A percentile compares a stretch with the other conserved stretches of the same genome.
Evolutionary conservation across 306 rosid genomes (phyloP).

Genomic region (Rosa persica): DNA sequence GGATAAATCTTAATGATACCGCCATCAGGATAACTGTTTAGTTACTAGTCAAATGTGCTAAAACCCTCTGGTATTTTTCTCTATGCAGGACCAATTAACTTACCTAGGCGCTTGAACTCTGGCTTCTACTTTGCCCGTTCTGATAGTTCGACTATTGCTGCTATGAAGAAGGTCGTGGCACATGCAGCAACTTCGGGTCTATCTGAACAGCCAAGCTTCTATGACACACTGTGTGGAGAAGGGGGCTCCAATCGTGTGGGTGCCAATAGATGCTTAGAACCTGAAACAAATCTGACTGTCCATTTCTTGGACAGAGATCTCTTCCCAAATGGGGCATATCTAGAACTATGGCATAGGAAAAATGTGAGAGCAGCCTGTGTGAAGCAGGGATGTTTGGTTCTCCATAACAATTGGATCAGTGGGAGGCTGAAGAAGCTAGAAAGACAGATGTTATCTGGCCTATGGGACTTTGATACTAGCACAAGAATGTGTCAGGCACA

Average conservation of each 20-base stretch:
- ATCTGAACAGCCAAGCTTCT: conserved; percentile 98
- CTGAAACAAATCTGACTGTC: conserved; percentile 76
- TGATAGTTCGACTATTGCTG: conserved; percentile 68
- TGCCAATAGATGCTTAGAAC: conserved; percentile 58
- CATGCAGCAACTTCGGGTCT: conserved; percentile 81
- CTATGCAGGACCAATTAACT: conserved; percentile 65
- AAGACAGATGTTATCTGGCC: conserved; percentile 75
- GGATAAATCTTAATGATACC: neutral
- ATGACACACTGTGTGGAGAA: conserved; percentile 76
- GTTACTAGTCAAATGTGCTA: neutral
- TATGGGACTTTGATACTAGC: conserved; percentile 78
- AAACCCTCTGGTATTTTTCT: neutral
- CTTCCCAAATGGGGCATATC: conserved; percentile 92
- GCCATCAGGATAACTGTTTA: neutral
- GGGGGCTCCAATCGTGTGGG: conserved; percentile 70
- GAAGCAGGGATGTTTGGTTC: conserved; percentile 62
- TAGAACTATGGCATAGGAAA: conserved; percentile 59
- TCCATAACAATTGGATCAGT: conserved; percentile 90
- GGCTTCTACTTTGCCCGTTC: conserved; percentile 90
- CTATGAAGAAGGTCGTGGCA: conserved; percentile 80
- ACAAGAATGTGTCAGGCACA: conserved; percentile 72
- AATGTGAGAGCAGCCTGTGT: conserved; percentile 53
- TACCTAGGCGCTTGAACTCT: conserved; percentile 95
- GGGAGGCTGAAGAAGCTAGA: conserved; percentile 90
- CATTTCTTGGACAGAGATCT: conserved; percentile 79